These are phyloP conservation scores for Talaromyces islandicus DNA, from an alignment of 2,329 filamentous ascomycete species.

Conservation along the genomic window DNA sequence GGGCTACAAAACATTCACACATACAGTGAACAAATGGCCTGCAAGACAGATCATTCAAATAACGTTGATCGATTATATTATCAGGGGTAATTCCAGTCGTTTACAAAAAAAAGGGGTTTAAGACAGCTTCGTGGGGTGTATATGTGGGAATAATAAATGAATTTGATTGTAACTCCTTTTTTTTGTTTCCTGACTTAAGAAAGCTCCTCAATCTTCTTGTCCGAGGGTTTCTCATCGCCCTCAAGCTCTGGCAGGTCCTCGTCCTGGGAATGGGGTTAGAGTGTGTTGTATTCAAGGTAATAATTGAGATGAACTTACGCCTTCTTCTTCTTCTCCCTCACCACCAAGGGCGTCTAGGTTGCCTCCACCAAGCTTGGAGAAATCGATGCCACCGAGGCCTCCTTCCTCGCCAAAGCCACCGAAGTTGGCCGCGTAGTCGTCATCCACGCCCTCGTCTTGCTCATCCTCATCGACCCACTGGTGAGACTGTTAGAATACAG, in stretches of 20 bases:
- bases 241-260: slow-evolving; percentile 84
- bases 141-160: neutral
- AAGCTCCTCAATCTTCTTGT: slow-evolving; percentile 35
- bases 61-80: neutral
- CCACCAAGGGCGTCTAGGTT: slow-evolving; percentile 10
- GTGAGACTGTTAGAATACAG: neutral
- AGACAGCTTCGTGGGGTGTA: neutral
- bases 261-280: slow-evolving; percentile 39
- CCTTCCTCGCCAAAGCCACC: slow-evolving; percentile 54
- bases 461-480: slow-evolving; percentile 97
- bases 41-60: neutral
- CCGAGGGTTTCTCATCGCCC: slow-evolving; percentile 41
- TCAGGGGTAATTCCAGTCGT: neutral
- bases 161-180: neutral
- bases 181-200: slow-evolving; percentile 14
- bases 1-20: too few relatives aligned
- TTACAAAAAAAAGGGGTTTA: neutral
- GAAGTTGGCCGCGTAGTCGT: slow-evolving; percentile 56
- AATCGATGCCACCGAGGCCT: slow-evolving; percentile 84
- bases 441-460: slow-evolving; percentile 82
- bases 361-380: slow-evolving; percentile 72
- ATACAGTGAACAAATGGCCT: too few relatives aligned
- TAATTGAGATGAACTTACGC: neutral
- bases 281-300: neutral
- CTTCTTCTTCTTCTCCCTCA: slow-evolving; percentile 33